A percentile compares a stretch with the other conserved stretches of the same genome.
Evolutionary conservation across 2,329 filamentous ascomycete species (phyloP).

Genomic region (Dothiorella sarmentorum): DNA sequence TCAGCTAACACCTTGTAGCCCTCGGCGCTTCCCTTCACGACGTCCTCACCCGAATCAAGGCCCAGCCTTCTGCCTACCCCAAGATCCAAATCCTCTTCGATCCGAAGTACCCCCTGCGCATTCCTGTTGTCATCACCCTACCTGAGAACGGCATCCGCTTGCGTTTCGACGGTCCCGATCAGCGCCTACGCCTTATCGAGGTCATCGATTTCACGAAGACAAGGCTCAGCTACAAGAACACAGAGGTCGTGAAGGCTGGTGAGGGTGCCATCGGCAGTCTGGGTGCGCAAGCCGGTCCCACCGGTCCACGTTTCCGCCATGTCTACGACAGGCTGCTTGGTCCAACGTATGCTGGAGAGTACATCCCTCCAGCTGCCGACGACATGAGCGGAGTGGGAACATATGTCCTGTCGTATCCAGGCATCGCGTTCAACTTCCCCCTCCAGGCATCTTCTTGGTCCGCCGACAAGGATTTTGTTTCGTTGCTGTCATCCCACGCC

Average conservation of each 20-base stretch:
- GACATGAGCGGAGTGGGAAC: conserved; percentile 58
- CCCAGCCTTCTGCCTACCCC: conserved; percentile 77
- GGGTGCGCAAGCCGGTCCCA: conserved; percentile 31
- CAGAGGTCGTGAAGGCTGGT: conserved; percentile 68
- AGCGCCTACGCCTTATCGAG: conserved; percentile 86
- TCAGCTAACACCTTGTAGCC: conserved; percentile 48
- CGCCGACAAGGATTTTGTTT: conserved; percentile 74
- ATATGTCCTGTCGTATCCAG: conserved; percentile 91
- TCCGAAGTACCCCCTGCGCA: conserved; percentile 66
- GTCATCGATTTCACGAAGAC: conserved; percentile 85
- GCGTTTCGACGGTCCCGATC: conserved; percentile 90
- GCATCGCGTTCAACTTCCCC: conserved; percentile 88
- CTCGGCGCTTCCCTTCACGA: conserved; percentile 91
- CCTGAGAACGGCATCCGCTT: conserved; percentile 84
- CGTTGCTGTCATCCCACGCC: conserved; percentile 73
- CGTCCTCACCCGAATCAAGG: conserved; percentile 80
- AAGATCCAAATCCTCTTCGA: conserved; percentile 81
- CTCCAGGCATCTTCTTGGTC: conserved; percentile 72
- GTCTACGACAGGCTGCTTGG: conserved; percentile 93
- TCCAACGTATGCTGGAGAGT: conserved; percentile 91
- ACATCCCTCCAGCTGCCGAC: conserved; percentile 61
- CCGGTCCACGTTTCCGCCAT: conserved; percentile 76
- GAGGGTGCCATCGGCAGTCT: conserved; percentile 25
- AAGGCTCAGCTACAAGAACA: conserved; percentile 75
- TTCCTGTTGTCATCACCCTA: conserved; percentile 72